Base-by-base conservation (phyloP, 1,284 basidiomycete species). In the Apiotrichum veenhuisii region DNA sequence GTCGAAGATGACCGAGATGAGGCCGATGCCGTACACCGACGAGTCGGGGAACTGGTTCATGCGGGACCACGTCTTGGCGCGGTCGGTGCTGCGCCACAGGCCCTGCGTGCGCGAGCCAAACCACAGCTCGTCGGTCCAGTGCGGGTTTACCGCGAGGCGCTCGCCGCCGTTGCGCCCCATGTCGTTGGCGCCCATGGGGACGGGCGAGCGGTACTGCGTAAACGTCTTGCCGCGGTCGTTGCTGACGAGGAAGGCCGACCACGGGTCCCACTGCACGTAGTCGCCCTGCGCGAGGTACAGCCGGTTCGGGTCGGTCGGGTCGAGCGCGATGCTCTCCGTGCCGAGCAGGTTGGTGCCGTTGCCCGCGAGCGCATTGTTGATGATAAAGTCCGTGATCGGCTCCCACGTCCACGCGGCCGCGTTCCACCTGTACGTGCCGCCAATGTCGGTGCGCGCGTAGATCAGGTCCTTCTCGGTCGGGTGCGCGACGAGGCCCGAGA, bases 381-480 rank as follows among this genome's bases (percentile, higher is more conserved):
- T n/a, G n/a, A 52, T 33, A 8, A 42, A 52, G 40, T 52, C 50
- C 30, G 25, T 52, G 17, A 52, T 10, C 20, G 50, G 17, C 15
- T 20, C 43, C 50, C 50, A 52, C 41, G 43, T 52, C 30, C 12
- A 14, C 36, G 41, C 17, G 8, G 11, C 4, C 7, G 23, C 26
- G 30, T 52, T 30, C 50, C 50, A 52, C 8, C 50, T 38, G 41
- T 52, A 52, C 38, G 50, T 12, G 30, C 30, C 41, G 22, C 50
- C 50, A 43, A 52, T 52, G 41, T 52, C 50, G 3, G 50, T 42
- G 18, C 50, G 37, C 17, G 20, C 50, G 26, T 52, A 52, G 20
- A 40, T 40, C 15, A 43, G 25, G 41, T 52, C 30, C 30, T 42
- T 34, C 12, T 27, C 25, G 40, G 50, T 30, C 12, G 50, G 50